Evolutionary conservation across 805 yeast genomes (phyloP).

Genomic region (Sugiyamaella boreocaroliniensis): DNA sequence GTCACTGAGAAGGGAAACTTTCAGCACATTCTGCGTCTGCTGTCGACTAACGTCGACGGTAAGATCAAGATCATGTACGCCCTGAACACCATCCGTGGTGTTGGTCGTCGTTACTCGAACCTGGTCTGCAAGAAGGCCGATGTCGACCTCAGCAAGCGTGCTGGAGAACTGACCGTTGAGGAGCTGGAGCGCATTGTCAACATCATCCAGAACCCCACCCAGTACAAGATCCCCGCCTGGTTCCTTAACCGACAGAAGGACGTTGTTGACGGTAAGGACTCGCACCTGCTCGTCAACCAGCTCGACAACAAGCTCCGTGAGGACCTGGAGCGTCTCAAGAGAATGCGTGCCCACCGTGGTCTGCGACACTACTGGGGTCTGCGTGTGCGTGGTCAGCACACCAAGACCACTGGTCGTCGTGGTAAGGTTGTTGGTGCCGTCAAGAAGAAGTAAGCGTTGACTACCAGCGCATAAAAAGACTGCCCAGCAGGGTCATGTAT

Average conservation of each 20-base stretch:
- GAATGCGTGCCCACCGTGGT: conserved; percentile 99
- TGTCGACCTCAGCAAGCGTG: conserved; percentile 96
- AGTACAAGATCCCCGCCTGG: conserved; percentile 99
- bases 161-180: conserved; percentile 99
- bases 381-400: conserved; percentile 99
- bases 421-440: conserved; percentile 50
- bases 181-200: conserved; percentile 99
- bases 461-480: background rate
- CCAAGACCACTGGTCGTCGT: conserved; percentile 99
- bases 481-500: background rate
- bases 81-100: conserved; percentile 99
- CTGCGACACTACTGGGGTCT: conserved; percentile 99
- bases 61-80: conserved; percentile 99
- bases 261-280: conserved; percentile 96
- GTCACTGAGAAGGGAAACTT: conserved; percentile 98
- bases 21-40: conserved; percentile 99
- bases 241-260: conserved; percentile 99
- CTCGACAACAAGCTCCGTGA: conserved; percentile 99
- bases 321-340: conserved; percentile 99
- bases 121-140: conserved; percentile 99
- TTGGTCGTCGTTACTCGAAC: conserved; percentile 99
- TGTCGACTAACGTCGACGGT: conserved; percentile 99
- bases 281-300: conserved; percentile 98
- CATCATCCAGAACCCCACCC: conserved; percentile 99
- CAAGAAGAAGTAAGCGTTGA: conserved; percentile 32